phyloP scores from a whole-genome alignment of 2,329 filamentous ascomycete genomes.

The Botrytis cinerea region DNA sequence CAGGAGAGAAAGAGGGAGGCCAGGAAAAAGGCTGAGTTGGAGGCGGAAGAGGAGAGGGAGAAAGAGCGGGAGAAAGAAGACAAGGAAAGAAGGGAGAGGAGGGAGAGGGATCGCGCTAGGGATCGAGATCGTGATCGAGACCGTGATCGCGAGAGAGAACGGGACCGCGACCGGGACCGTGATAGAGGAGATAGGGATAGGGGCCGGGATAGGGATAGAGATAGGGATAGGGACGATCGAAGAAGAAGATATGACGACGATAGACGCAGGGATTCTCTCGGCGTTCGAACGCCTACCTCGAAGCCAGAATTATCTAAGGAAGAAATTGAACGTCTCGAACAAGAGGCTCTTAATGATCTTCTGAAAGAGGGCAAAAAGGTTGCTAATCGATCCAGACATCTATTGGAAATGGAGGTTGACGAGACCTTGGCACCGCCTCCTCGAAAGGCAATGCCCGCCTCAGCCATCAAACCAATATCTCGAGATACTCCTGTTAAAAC shows the following conservation, averaged over 20 bases:
- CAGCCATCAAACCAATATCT: conserved; percentile 42
- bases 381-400: conserved; percentile 39
- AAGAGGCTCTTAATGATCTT: conserved; percentile 42
- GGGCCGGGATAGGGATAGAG: conserved; percentile 32
- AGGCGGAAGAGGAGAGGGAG: conserved; percentile 33
- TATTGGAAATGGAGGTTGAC: conserved; percentile 42
- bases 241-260: conserved; percentile 35
- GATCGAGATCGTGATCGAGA: conserved; percentile 40
- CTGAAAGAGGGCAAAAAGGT: conserved; percentile 41
- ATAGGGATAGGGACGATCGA: conserved; percentile 37
- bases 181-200: conserved; percentile 28
- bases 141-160: conserved; percentile 31
- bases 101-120: conserved; percentile 33
- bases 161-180: conserved; percentile 38
- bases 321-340: conserved; percentile 40
- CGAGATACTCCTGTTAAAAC: conserved; percentile 36
- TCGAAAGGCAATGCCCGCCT: conserved; percentile 40
- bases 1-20: conserved; percentile 47
- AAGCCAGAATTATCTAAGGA: conserved; percentile 40
- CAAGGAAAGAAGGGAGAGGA: conserved; percentile 32
- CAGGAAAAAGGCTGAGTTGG: conserved; percentile 36
- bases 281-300: conserved; percentile 25
- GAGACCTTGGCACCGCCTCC: conserved; percentile 41
- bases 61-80: conserved; percentile 43
- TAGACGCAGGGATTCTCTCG: conserved; percentile 29